A percentile compares a stretch with the other conserved stretches of the same genome.
phyloP scores from a whole-genome alignment of 306 rosid genomes.

The Acacia crassicarpa region DNA sequence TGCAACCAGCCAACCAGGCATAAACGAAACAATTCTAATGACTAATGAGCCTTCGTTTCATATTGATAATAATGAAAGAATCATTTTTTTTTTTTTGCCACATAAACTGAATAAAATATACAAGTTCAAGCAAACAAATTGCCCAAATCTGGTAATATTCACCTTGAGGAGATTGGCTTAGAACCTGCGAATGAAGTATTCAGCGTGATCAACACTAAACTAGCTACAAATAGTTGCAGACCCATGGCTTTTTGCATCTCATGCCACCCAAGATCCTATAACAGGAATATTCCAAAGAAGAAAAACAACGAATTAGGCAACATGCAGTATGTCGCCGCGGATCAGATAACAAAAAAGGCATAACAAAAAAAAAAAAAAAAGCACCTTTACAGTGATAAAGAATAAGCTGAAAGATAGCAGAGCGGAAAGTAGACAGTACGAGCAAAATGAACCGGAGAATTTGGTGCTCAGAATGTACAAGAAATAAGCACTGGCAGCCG shows the following conservation, averaged over 20 bases:
- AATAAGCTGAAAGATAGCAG: slow-evolving; percentile 74
- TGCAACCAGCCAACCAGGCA: background rate
- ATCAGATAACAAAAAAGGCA: background rate
- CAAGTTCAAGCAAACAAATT: background rate
- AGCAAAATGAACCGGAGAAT: slow-evolving; percentile 66
- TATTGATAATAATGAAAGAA: background rate
- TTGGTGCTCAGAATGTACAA: slow-evolving; percentile 68
- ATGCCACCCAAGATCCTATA: slow-evolving; percentile 66
- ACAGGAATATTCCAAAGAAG: background rate
- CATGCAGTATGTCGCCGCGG: background rate
- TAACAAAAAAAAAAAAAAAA: background rate
- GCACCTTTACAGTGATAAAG: slow-evolving; percentile 56
- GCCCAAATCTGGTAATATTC: background rate
- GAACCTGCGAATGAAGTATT: slow-evolving; percentile 59
- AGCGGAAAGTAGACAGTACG: slow-evolving; percentile 75
- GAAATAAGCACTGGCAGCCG: slow-evolving; percentile 80
- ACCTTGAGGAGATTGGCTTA: slow-evolving; percentile 64
- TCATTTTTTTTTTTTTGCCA: background rate
- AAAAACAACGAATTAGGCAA: background rate
- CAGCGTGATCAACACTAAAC: slow-evolving; percentile 73
- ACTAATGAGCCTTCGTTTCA: background rate
- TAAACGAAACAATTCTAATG: background rate
- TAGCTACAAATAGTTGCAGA: slow-evolving; percentile 58
- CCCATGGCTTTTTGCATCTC: slow-evolving; percentile 57
- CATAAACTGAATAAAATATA: background rate